A percentile compares a stretch with the other conserved stretches of the same genome.
These are phyloP conservation scores for Termitomyces sp. DNA, from an alignment of 768 basidiomycete species.

Conservation along the genomic window DNA sequence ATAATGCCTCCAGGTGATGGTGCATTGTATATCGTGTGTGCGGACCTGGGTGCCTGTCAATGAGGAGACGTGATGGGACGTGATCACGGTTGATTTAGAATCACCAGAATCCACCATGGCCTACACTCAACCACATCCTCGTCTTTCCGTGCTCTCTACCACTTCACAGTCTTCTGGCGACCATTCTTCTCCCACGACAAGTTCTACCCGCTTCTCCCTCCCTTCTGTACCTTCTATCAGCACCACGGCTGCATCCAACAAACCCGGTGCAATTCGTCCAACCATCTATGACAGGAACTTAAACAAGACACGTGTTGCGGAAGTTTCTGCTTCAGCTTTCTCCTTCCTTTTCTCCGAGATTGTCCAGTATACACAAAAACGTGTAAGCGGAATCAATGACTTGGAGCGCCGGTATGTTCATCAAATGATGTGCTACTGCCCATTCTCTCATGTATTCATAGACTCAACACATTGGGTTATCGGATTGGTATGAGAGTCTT, in stretches of 20 bases:
- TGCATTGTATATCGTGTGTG: not conserved
- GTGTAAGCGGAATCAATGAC: conserved; percentile 92
- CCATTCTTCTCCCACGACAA: conserved; percentile 51
- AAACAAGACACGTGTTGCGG: conserved; percentile 81
- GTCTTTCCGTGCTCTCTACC: conserved; percentile 65
- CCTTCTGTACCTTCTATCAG: conserved; percentile 36
- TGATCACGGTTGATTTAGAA: not conserved
- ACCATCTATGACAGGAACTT: conserved; percentile 88
- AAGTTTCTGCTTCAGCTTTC: conserved; percentile 83
- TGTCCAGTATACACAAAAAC: conserved; percentile 94
- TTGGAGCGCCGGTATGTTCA: conserved; percentile 79
- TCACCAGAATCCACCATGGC: conserved; percentile 28
- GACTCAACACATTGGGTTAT: conserved; percentile 91
- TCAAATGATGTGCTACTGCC: not conserved
- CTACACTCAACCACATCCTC: conserved; percentile 61
- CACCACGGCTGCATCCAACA: conserved; percentile 34
- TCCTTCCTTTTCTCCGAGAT: conserved; percentile 92
- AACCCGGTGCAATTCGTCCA: conserved; percentile 46
- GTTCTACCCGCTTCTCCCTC: conserved; percentile 70
- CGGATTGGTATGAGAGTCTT: conserved; percentile 85
- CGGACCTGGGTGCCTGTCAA: not conserved
- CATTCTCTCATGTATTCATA: conserved; percentile 26
- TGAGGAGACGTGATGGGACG: not conserved
- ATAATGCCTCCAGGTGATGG: not conserved
- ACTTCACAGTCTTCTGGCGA: conserved; percentile 54